Base-by-base conservation (phyloP, 805 yeast genomes). In the Kuraishia cidri region DNA sequence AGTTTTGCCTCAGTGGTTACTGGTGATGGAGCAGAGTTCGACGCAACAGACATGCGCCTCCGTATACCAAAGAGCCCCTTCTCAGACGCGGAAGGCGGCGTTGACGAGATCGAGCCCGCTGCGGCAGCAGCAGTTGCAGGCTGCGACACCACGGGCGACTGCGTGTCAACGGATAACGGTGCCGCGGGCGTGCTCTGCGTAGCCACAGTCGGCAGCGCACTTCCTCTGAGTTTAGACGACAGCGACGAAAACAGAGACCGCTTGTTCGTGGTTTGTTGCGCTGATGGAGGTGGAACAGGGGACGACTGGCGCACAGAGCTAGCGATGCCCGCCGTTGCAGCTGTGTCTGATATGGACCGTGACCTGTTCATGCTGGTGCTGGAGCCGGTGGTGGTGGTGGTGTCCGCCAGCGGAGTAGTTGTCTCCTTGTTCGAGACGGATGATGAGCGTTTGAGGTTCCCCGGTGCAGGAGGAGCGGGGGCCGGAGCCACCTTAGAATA, bases 241-340 rank as follows among this genome's bases (percentile, higher is more conserved):
- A 58, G 19, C 1, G 62, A 47, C 2, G 60, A 52, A 29, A 58
- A 47, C 5, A 58, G 18, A 3, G 58, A 48, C 18, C 43, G 42
- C 33, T 46, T 56, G 20, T 42, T 46, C 10, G 34, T 14, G 10
- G 39, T 36, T 3, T 32, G 35, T 24, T 38, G 38, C 35, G 36
- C 47, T 39, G 19, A 37, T 43, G 23, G 42, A 23, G 20, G 31
- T 10, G 7, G 24, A 21, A 5, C 10, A 5, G 27, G 4, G n/a
- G 27, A 25, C 6, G 5, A 15, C 13, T 30, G n/a, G 5, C 24
- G 31, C 5, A 17, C 19, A 13, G 27, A 18, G 4, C 14, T n/a
- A 12, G 29, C 18, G 11, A 31, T 19, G 12, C 28, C 13, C 17
- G 29, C 8, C 4, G 37, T 13, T 17, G 28, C 15, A 9, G 35